These are phyloP conservation scores for Clavaria fumosa DNA, from an alignment of 768 basidiomycete species.

Conservation along the genomic window DNA sequence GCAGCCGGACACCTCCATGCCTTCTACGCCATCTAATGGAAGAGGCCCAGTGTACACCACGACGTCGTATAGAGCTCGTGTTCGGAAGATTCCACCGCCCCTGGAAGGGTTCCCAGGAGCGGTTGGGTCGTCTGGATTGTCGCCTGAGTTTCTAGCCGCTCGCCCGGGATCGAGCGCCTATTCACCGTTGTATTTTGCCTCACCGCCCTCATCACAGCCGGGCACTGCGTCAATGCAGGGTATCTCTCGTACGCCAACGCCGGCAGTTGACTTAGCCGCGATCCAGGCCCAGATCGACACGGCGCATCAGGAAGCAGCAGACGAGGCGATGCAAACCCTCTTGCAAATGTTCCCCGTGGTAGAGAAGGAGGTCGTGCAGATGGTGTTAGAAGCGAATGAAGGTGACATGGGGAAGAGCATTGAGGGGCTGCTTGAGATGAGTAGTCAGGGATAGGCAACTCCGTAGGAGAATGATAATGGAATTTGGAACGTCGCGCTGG, in stretches of 20 bases:
- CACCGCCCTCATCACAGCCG: constrained; percentile 24
- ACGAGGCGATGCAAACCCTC: constrained; percentile 61
- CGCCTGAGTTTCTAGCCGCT: too few relatives aligned
- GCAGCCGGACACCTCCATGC: constrained; percentile 13
- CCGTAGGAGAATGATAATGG: too few relatives aligned
- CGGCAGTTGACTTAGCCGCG: constrained; percentile 49
- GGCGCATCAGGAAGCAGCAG: constrained; percentile 58
- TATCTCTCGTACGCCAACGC: constrained; percentile 57
- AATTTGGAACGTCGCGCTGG: too few relatives aligned
- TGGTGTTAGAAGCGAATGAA: constrained; percentile 79
- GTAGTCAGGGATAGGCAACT: too few relatives aligned
- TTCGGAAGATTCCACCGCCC: constrained; percentile 37
- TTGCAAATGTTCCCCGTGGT: constrained; percentile 77
- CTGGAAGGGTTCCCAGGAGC: too few relatives aligned
- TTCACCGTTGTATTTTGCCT: constrained; percentile 29
- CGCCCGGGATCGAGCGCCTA: constrained; percentile 19
- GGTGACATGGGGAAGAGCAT: constrained; percentile 86
- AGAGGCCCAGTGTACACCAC: constrained; percentile 25
- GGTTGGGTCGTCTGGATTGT: too few relatives aligned
- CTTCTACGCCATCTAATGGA: constrained; percentile 26
- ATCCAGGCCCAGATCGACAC: constrained; percentile 67
- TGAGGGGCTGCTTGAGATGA: constrained; percentile 71
- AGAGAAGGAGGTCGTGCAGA: constrained; percentile 74
- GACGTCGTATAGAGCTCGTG: constrained; percentile 64
- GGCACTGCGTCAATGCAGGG: constrained; percentile 16